Percentiles rank a stretch among this genome's conserved stretches.
phyloP scores from a whole-genome alignment of 768 basidiomycete genomes.

The Jaapia argillacea region DNA sequence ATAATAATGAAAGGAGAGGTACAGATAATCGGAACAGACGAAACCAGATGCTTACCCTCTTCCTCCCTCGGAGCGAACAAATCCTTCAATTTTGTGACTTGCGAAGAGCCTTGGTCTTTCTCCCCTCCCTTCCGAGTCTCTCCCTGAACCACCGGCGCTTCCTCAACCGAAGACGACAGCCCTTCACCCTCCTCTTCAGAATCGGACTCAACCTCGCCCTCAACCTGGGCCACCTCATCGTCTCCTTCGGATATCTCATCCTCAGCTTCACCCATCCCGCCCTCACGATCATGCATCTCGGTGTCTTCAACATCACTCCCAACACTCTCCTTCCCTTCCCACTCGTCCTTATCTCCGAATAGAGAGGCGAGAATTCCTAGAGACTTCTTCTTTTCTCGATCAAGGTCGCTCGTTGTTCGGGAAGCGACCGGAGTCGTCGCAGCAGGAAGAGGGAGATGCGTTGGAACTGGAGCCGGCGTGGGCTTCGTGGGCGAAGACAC shows the following conservation, averaged over 20 bases:
- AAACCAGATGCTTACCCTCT: slow-evolving; percentile 35
- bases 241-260: too few species aligned
- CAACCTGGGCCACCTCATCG: slow-evolving; percentile 4
- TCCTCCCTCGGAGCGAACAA: slow-evolving; percentile 64
- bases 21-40: too few species aligned
- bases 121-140: not conserved
- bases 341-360: slow-evolving; percentile 38
- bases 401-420: slow-evolving; percentile 24
- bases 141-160: slow-evolving; percentile 1
- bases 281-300: slow-evolving; percentile 11
- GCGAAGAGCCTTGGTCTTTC: slow-evolving; percentile 2
- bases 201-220: slow-evolving; percentile 6
- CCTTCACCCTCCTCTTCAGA: slow-evolving; percentile 9
- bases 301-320: slow-evolving; percentile 22
- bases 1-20: too few species aligned
- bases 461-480: not conserved
- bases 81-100: slow-evolving; percentile 45
- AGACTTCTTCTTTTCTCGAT: slow-evolving; percentile 32
- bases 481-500: not conserved
- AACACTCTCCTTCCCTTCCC: slow-evolving; percentile 51
- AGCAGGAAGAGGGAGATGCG: not conserved
- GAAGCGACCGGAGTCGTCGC: not conserved
- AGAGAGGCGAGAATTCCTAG: slow-evolving; percentile 41
- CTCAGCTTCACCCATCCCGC: slow-evolving; percentile 6
- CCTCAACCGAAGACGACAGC: not conserved